Base-by-base conservation (phyloP, 2,329 filamentous ascomycete genomes). In the Clonostachys rhizophaga region DNA sequence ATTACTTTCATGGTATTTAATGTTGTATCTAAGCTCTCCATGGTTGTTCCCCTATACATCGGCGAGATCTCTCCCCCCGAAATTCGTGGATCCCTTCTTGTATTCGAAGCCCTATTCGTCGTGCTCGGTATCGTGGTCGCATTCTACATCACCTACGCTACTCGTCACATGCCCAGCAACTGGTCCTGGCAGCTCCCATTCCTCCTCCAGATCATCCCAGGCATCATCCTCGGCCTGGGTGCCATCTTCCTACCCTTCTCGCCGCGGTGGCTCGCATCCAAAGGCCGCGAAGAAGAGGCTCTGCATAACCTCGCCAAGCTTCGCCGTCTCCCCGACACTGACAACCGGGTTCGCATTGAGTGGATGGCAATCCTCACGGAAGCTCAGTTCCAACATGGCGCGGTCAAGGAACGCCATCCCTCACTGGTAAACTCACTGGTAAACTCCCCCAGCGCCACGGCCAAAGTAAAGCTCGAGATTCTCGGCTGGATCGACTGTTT, bases 181-280 rank as follows among this genome's bases (percentile, higher is more conserved):
- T n/a, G 33, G n/a, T 36, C 50, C 5, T 51, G 44, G 45, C 37
- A 40, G 13, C 43, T 51, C 1, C 50, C 50, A 13, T 51, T 50
- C 24, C 37, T 47, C 10, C 34, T 50, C 16, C 50, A 51, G 17
- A 47, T 49, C 12, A 34, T 43, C 17, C 44, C 49, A 1, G 47
- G 17, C 20, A 7, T 33, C 20, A 14, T 24, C 37, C 44, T 46
- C 11, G 44, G 36, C 18, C 17, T 47, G 14, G 46, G 46, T 16
- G 72, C 83, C 35, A 79, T 77, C 71, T 78, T 83, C 63, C 79
- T 86, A 58, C 83, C 82, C 3, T 83, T 86, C 53, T 81, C 78
- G 3, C 82, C 81, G 0, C 68, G 82, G 6, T 83, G 76, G 72
- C 70, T 86, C 2, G 72, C 77, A 48, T 69, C 20, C 63, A 71